A percentile compares a stretch with the other conserved stretches of the same genome.
Conservation (phyloP, 169 alveolate species). For the Eimeria acervulina region DNA sequence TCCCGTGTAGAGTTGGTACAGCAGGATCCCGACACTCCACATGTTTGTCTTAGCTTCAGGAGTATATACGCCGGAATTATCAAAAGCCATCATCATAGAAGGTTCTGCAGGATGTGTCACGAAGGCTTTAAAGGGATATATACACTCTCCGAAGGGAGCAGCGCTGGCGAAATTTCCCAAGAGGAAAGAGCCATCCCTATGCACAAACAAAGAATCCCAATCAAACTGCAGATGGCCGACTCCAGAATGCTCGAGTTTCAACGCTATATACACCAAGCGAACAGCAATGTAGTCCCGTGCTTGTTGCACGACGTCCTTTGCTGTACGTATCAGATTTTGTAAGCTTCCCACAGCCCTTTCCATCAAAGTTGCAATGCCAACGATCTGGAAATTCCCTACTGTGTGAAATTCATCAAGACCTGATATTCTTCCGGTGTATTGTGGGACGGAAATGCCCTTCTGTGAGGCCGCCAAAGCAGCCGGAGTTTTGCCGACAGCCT, state of each 20-base stretch:
- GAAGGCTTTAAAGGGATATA: too few species aligned
- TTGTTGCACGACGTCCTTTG: not conserved
- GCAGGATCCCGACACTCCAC: conserved; percentile 20
- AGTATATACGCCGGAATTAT: not conserved
- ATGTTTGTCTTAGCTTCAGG: not conserved
- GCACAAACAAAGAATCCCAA: not conserved
- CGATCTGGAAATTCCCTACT: not conserved
- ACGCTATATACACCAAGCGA: not conserved
- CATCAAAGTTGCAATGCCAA: not conserved
- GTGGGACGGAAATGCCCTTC: not conserved
- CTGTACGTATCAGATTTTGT: not conserved
- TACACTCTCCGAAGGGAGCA: not conserved
- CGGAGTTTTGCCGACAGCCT: not conserved
- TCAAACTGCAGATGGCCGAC: not conserved
- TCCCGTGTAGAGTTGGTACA: not conserved
- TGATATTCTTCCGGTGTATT: not conserved
- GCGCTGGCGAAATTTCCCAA: conserved; percentile 10
- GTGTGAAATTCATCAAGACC: not conserved
- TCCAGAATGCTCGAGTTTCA: not conserved
- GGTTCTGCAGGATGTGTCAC: not conserved
- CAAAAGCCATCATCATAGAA: not conserved
- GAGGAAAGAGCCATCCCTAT: not conserved
- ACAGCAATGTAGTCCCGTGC: conserved; percentile 7
- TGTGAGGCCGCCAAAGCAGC: not conserved
- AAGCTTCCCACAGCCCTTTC: not conserved